These are phyloP conservation scores for Pseudogymnoascus sp. DNA, from an alignment of 2,329 filamentous ascomycete genomes.

Conservation along the genomic window DNA sequence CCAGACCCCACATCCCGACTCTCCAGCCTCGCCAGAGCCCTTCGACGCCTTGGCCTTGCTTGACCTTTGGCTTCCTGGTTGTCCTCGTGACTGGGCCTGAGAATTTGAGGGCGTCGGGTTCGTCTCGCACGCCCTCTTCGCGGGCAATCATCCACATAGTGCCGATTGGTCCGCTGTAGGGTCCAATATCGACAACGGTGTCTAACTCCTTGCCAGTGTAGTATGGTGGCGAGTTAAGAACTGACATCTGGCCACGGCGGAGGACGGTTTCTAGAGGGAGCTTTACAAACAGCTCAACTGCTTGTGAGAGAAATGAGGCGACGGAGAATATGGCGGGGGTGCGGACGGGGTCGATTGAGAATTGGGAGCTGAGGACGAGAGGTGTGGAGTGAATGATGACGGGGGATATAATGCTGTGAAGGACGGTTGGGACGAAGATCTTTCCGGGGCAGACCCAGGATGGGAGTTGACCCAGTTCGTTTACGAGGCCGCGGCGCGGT, in stretches of 20 bases:
- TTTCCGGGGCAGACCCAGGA: constrained; percentile 65
- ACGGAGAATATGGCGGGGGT: constrained; percentile 78
- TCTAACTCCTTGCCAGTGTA: constrained; percentile 47
- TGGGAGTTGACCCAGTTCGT: constrained; percentile 67
- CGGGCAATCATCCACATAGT: constrained; percentile 83
- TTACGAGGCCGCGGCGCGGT: constrained; percentile 67
- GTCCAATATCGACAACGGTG: constrained; percentile 72
- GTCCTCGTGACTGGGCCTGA: neutral
- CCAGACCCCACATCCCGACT: constrained; percentile 48
- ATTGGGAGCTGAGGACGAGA: constrained; percentile 74
- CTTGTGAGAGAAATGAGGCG: constrained; percentile 72
- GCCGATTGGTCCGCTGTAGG: constrained; percentile 78
- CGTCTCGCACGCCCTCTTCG: constrained; percentile 58
- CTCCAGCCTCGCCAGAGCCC: constrained; percentile 52
- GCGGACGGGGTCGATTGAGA: constrained; percentile 73
- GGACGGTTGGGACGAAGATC: constrained; percentile 74
- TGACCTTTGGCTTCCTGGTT: constrained; percentile 11
- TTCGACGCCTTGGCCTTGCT: constrained; percentile 45
- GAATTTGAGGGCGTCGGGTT: constrained; percentile 3
- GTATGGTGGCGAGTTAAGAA: constrained; percentile 47
- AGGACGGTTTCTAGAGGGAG: constrained; percentile 89
- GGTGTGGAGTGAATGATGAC: constrained; percentile 76
- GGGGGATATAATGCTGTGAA: constrained; percentile 79
- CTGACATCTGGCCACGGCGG: constrained; percentile 75
- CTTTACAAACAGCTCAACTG: constrained; percentile 74